Base-by-base conservation (phyloP, 768 basidiomycete genomes). In the Mycena amicta region DNA sequence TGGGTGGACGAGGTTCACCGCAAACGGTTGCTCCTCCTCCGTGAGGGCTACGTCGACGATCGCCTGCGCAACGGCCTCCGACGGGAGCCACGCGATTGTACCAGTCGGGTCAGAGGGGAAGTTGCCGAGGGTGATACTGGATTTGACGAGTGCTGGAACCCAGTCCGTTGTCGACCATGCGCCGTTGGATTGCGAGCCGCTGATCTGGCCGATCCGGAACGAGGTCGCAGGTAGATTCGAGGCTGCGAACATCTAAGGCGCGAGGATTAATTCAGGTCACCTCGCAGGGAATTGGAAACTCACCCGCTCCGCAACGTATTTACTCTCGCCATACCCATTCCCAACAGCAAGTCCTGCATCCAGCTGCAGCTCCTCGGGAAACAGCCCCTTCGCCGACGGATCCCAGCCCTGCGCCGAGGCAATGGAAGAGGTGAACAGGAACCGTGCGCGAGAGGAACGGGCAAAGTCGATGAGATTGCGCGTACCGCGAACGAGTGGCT, bases 391-490 rank as follows among this genome's bases (percentile, higher is more conserved):
- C n/a, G n/a, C n/a, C 20, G 23, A 0, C 23, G 54, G 57, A 51
- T 71, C 66, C 74, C 72, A 74, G 2, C 52, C 28, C 23, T 73
- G 73, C 0, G 67, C 60, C 3, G 74, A 76, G 22, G 68, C 51
- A 29, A 66, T 64, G 4, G 74, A 52, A n/a, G 63, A 67, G 6
- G 71, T 76, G 60, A 70, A 76, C 20, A 70, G 57, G 56, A 67
- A 68, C 13, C 66, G 73, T 40, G 31, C 37, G 25, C 37, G 31
- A 22, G 53, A n/a, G 30, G 63, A 67, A n/a, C 74, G 59, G 0
- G 68, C 72, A 6, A 81, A 69, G 41, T 80, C 76, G 41, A 84
- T 67, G n/a, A 84, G 71, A 61, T 78, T 77, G 28, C 80, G 72
- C 2, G 76, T 80, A 25, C 80, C 79, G 20, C 67, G 69, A 29